A percentile compares a stretch with the other conserved stretches of the same genome.
phyloP scores from a whole-genome alignment of 108 stramenopile genomes.

The Cyclotella sp. region DNA sequence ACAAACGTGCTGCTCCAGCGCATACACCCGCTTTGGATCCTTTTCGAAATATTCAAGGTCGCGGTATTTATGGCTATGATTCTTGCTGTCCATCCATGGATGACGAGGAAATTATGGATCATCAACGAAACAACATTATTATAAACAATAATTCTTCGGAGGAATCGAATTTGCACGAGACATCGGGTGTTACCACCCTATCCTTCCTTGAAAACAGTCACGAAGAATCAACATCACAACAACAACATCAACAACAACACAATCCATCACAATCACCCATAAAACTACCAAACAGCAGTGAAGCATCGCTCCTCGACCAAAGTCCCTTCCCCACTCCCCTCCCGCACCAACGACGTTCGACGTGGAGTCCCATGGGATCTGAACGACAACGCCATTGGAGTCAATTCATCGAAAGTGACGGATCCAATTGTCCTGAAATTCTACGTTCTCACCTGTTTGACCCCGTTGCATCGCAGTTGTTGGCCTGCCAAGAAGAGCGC shows the following conservation, averaged over 20 bases:
- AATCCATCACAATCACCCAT: background rate
- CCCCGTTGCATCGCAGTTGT: conserved; percentile 36
- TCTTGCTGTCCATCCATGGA: conserved; percentile 11
- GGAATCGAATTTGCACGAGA: background rate
- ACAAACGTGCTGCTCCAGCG: conserved; percentile 5
- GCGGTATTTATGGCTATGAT: background rate
- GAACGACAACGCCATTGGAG: background rate
- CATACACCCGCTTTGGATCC: conserved; percentile 9
- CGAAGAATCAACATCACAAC: background rate
- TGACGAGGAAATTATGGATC: conserved; percentile 5
- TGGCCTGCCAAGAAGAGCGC: conserved; percentile 5
- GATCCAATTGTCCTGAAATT: conserved; percentile 8
- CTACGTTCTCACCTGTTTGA: conserved; percentile 30
- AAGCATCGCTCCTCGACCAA: background rate
- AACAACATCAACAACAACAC: background rate
- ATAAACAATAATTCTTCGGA: background rate
- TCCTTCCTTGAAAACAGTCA: background rate
- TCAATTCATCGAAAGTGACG: background rate
- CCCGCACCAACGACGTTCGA: conserved; percentile 3
- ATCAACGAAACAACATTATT: background rate
- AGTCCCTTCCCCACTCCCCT: conserved; percentile 3
- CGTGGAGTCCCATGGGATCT: conserved; percentile 14
- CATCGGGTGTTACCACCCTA: too few species aligned
- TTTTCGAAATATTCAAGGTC: conserved; percentile 14
- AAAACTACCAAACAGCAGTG: background rate